Percentiles rank a stretch among this genome's conserved stretches.
These are phyloP conservation scores for Lavandula angustifolia DNA, from an alignment of 257 asterid genomes.

Conservation along the genomic window DNA sequence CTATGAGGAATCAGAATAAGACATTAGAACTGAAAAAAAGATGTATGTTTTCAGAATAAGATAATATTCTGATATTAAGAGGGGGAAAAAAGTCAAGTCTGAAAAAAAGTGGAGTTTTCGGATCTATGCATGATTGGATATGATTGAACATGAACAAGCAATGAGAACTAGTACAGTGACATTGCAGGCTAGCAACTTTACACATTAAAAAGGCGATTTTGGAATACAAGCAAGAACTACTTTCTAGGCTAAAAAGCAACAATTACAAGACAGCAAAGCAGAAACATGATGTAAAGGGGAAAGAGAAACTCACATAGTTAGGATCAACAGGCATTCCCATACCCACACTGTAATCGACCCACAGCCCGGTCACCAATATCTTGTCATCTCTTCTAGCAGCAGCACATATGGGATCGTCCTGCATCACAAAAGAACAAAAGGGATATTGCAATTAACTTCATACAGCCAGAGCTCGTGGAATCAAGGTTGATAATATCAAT, in stretches of 20 bases:
- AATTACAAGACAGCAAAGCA: neutral
- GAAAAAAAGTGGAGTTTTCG: neutral
- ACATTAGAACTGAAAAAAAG: neutral
- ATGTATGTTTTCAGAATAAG: neutral
- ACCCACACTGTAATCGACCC: conserved; percentile 86
- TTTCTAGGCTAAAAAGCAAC: neutral
- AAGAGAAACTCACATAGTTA: conserved; percentile 51
- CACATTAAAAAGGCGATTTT: neutral
- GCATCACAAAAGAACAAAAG: conserved; percentile 28
- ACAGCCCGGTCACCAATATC: conserved; percentile 61
- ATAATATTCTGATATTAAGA: neutral
- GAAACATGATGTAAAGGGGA: conserved; percentile 1
- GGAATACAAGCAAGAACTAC: conserved; percentile 4
- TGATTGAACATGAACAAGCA: neutral
- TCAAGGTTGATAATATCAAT: neutral
- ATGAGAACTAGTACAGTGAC: neutral
- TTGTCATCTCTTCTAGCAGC: conserved; percentile 81
- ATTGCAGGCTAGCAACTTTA: conserved; percentile 17
- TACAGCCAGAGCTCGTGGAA: conserved; percentile 1
- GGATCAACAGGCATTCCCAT: conserved; percentile 60
- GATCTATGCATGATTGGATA: neutral
- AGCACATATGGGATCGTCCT: conserved; percentile 84
- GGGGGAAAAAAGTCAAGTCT: neutral
- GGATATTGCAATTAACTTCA: neutral
- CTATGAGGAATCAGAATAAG: conserved; percentile 42